Evolutionary conservation across 768 basidiomycete species (phyloP).

Genomic region (Lentinus brumalis): DNA sequence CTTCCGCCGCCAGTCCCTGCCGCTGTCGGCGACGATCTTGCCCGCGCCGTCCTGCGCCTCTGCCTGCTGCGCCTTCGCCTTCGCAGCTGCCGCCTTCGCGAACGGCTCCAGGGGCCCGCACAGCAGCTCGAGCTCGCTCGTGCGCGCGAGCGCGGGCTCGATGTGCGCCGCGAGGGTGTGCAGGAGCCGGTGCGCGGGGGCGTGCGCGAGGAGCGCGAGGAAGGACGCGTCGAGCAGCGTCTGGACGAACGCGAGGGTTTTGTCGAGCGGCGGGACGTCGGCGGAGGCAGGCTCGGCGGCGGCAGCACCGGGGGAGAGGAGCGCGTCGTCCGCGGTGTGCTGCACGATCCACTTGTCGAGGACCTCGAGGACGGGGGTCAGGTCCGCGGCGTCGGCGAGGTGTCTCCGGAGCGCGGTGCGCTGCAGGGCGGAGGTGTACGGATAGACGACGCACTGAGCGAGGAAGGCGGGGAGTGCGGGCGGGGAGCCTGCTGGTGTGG

Average conservation of each 20-base stretch:
- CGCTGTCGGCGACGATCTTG: slow-evolving; percentile 19
- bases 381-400: slow-evolving; percentile 50
- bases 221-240: slow-evolving; percentile 72
- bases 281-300: slow-evolving; percentile 22
- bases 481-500: slow-evolving; percentile 21
- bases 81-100: slow-evolving; percentile 41
- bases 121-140: slow-evolving; percentile 54
- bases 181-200: slow-evolving; percentile 58
- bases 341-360: slow-evolving; percentile 52
- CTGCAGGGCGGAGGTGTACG: slow-evolving; percentile 41
- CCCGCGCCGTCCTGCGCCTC: slow-evolving; percentile 4
- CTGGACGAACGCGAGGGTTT: slow-evolving; percentile 64
- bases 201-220: slow-evolving; percentile 63
- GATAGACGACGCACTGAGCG: slow-evolving; percentile 41
- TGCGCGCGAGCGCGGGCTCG: slow-evolving; percentile 54
- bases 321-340: slow-evolving; percentile 36
- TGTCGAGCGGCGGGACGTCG: slow-evolving; percentile 43
- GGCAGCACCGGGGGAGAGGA: slow-evolving; percentile 31
- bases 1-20: slow-evolving; percentile 37
- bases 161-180: slow-evolving; percentile 51
- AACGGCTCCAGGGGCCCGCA: slow-evolving; percentile 68
- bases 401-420: slow-evolving; percentile 54
- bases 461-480: slow-evolving; percentile 42
- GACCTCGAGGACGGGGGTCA: slow-evolving; percentile 46
- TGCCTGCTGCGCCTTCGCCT: slow-evolving; percentile 32